Base-by-base conservation (phyloP, 768 basidiomycete genomes). In the Pleurotus sapidus region DNA sequence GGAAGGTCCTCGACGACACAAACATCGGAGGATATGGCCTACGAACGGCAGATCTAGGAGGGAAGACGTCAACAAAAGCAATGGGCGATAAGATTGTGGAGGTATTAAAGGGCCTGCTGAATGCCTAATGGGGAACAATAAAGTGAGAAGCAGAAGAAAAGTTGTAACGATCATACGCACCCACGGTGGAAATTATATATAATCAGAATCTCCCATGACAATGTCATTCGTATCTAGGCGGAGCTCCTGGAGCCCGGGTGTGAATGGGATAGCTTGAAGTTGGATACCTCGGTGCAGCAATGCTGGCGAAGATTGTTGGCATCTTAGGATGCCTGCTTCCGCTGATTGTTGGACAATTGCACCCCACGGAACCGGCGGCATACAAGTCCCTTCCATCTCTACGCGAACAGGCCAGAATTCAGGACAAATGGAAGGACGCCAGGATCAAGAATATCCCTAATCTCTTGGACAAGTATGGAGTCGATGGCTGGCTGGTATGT, bases 31-130 rank as follows among this genome's bases (percentile, higher is more conserved):
- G 95, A 7, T 73, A 78, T 62, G 95, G 90, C 12, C 71, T 89
- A 57, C 81, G 93, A 64, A 95, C 95, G 2, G 85, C 84, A 30
- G 97, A 99, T 72, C 76, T 99, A 45, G 91, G 93, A 50, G 97
- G 97, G 18, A 79, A 78, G 12, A 81, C 80, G 49, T 76, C 75
- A 30, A 98, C 97, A 17, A 76, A 69, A 42, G 89, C 95, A 66
- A 77, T 98, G 20, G 97, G 97, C 15, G 89, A 95, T 67, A 82
- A 81, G 65, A 80, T 98, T 27, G 82, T 93, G 0, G 87, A 93
- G 68, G 82, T 81, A 7, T 70, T 98, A 57, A 84, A 84, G 65
- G 71, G 67, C 6, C 63, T 87, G 58, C 64, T 91, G 66, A 86
- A 67, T 75, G n/a, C 39, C 30, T 34, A 34, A 34, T 34, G 30